These are phyloP conservation scores for Tilletia walkeri DNA, from an alignment of 1,284 basidiomycete species.

Conservation along the genomic window DNA sequence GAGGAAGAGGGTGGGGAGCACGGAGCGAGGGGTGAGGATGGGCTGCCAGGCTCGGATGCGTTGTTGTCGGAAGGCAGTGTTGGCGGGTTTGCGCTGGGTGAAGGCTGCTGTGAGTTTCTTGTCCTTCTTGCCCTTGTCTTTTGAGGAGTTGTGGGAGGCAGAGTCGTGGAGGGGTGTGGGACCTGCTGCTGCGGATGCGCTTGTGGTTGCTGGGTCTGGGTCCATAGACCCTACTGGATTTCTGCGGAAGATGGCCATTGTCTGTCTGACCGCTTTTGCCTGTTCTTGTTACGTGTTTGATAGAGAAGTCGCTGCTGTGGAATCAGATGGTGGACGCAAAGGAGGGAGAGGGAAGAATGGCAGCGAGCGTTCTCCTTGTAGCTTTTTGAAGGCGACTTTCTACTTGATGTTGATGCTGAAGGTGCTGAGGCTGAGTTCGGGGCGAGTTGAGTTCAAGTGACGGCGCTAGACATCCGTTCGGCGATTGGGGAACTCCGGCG, in stretches of 20 bases:
- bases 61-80: constrained; percentile 99
- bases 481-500: too few relatives aligned
- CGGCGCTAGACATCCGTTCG: too few relatives aligned
- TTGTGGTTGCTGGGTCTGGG: constrained; percentile 12
- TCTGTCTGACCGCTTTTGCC: neutral
- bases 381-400: neutral
- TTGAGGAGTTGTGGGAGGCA: too few relatives aligned
- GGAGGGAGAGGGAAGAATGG: too few relatives aligned
- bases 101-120: constrained; percentile 2
- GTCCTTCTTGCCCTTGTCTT: neutral
- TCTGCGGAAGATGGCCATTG: constrained; percentile 9
- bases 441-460: too few relatives aligned
- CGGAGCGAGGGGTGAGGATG: constrained; percentile 93
- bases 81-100: constrained; percentile 55
- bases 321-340: too few relatives aligned
- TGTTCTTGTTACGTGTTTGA: too few relatives aligned
- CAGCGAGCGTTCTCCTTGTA: too few relatives aligned
- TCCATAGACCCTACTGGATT: constrained; percentile 1
- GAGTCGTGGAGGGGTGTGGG: too few relatives aligned
- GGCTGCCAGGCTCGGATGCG: constrained; percentile 99
- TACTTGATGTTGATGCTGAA: neutral
- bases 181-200: constrained; percentile 4
- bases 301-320: too few relatives aligned
- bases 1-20: constrained; percentile 91
- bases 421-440: neutral